Conservation (phyloP, 495 filamentous ascomycete genomes). For the Lasiosphaeriaceae sp. region DNA sequence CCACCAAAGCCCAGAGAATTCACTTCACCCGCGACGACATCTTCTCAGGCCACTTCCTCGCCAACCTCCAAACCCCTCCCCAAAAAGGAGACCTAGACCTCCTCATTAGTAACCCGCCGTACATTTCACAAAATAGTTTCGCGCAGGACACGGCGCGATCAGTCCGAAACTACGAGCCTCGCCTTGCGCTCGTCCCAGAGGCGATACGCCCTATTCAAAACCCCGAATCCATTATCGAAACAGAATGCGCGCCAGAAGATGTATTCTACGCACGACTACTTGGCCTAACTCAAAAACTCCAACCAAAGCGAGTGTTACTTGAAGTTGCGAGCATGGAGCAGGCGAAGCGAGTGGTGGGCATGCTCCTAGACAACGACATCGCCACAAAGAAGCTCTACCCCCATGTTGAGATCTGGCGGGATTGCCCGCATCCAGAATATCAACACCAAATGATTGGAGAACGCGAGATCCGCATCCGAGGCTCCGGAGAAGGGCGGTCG, state of each 20-base stretch:
- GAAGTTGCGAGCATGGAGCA: slow-evolving; percentile 59
- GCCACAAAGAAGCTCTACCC: neutral
- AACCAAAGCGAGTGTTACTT: slow-evolving; percentile 45
- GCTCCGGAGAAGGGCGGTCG: slow-evolving; percentile 22
- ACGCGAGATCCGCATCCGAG: neutral
- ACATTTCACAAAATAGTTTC: slow-evolving; percentile 66
- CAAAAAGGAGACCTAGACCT: slow-evolving; percentile 50
- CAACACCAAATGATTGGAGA: slow-evolving; percentile 1
- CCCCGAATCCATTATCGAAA: too few species aligned
- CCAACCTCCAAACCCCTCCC: neutral
- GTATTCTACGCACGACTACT: slow-evolving; percentile 56
- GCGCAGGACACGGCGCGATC: slow-evolving; percentile 56
- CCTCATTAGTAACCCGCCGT: slow-evolving; percentile 87
- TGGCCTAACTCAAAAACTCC: slow-evolving; percentile 28
- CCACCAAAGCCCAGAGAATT: slow-evolving; percentile 24
- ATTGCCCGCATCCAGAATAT: slow-evolving; percentile 12
- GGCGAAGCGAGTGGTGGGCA: slow-evolving; percentile 52
- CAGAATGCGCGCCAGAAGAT: slow-evolving; percentile 44
- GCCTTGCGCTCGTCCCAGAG: slow-evolving; percentile 67
- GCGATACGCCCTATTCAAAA: too few species aligned
- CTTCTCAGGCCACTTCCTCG: slow-evolving; percentile 33
- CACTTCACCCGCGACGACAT: slow-evolving; percentile 54
- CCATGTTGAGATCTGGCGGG: slow-evolving; percentile 25
- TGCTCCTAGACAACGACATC: slow-evolving; percentile 17
- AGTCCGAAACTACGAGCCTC: slow-evolving; percentile 78